phyloP scores from a whole-genome alignment of 2,329 filamentous ascomycete species.

The Cladorrhinum sp. region DNA sequence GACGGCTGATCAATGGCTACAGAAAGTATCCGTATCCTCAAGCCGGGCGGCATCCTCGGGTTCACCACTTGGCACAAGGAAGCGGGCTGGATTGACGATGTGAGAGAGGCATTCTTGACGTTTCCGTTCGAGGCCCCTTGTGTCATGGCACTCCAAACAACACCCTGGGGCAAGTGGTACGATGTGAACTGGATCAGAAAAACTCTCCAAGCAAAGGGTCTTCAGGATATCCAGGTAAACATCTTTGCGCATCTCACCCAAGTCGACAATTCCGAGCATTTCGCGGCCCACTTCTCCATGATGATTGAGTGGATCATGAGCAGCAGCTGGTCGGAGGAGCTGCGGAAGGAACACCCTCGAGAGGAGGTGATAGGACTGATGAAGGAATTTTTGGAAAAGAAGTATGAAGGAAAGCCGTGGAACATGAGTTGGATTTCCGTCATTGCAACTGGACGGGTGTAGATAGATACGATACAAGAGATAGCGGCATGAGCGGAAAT shows the following conservation, averaged over 20 bases:
- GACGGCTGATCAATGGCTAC: slow-evolving; percentile 24
- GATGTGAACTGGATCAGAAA: slow-evolving; percentile 38
- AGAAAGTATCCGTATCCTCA: slow-evolving; percentile 57
- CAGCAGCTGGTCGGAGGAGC: slow-evolving; percentile 41
- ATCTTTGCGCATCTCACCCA: slow-evolving; percentile 29
- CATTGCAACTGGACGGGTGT: slow-evolving; percentile 25
- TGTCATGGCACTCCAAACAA: slow-evolving; percentile 38
- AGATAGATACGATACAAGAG: neutral
- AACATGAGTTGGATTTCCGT: slow-evolving; percentile 35
- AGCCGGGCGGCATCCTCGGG: slow-evolving; percentile 58
- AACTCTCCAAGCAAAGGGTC: slow-evolving; percentile 36
- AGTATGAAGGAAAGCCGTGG: slow-evolving; percentile 37
- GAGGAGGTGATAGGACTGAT: slow-evolving; percentile 39
- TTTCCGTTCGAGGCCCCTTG: slow-evolving; percentile 41
- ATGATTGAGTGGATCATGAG: slow-evolving; percentile 41
- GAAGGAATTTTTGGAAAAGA: slow-evolving; percentile 38
- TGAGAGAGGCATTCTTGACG: slow-evolving; percentile 38
- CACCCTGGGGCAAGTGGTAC: slow-evolving; percentile 39
- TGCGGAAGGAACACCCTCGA: slow-evolving; percentile 32
- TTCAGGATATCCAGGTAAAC: slow-evolving; percentile 39
- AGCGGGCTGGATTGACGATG: slow-evolving; percentile 37
- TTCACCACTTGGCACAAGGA: slow-evolving; percentile 40
- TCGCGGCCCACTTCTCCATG: slow-evolving; percentile 33
- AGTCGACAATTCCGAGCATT: slow-evolving; percentile 37
- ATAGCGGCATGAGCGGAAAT: neutral